Evolutionary conservation across 371 early-diverging fungal genomes (phyloP).

Genomic region (Saksenaea vasiformis): DNA sequence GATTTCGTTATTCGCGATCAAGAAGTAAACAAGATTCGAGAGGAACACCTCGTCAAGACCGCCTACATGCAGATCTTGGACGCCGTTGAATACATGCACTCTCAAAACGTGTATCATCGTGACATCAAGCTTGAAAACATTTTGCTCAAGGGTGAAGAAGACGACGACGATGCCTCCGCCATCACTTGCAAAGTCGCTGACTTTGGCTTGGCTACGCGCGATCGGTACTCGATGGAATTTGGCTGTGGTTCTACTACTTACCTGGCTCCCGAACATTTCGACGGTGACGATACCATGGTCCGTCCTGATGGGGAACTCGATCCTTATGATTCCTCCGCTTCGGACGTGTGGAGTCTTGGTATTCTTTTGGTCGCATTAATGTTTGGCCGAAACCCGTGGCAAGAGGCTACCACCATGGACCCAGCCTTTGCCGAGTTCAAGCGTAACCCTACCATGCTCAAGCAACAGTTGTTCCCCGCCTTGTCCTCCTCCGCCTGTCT

Average conservation of each 20-base stretch:
- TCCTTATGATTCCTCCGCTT: constrained; percentile 64
- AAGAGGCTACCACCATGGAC: constrained; percentile 58
- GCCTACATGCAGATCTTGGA: constrained; percentile 55
- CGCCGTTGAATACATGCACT: constrained; percentile 57
- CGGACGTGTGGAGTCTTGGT: constrained; percentile 81
- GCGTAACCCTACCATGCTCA: constrained; percentile 45
- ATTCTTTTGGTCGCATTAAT: constrained; percentile 73
- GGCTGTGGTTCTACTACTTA: constrained; percentile 80
- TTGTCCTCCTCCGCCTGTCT: constrained; percentile 35
- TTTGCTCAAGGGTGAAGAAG: constrained; percentile 41
- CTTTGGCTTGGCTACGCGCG: constrained; percentile 81
- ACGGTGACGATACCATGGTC: constrained; percentile 28
- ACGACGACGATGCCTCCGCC: constrained; percentile 25
- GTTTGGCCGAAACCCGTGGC: constrained; percentile 84
- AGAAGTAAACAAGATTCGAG: constrained; percentile 28
- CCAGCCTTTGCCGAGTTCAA: constrained; percentile 54
- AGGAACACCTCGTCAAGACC: constrained; percentile 36
- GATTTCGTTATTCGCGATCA: constrained; percentile 46
- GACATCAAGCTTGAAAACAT: constrained; percentile 84
- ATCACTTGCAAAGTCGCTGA: constrained; percentile 74
- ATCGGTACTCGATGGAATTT: constrained; percentile 66
- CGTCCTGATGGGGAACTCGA: constrained; percentile 19
- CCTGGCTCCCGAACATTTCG: constrained; percentile 64
- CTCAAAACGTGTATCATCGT: constrained; percentile 63
- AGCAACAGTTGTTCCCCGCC: constrained; percentile 44